Evolutionary conservation across 208 protist species (phyloP), one percentile per base, ranked within the genome.

Genomic region (Trypanosoma conorhini): DNA sequence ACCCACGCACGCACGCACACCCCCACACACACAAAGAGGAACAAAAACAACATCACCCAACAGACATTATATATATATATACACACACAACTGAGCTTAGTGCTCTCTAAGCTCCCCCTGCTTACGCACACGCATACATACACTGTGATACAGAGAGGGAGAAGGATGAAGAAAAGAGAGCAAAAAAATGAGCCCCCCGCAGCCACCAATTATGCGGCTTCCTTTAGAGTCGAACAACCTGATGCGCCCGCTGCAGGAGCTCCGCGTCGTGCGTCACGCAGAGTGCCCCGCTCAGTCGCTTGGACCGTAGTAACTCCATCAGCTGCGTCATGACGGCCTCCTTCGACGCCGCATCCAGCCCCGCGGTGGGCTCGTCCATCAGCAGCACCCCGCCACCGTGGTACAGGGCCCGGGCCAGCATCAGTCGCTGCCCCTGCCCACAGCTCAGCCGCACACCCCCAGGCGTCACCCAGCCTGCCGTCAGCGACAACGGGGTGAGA

Each of bases 281-380:
- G 8, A 94, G 46, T 22, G 87, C 80, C n/a, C 80, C 84, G 13
- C 64, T 42, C 22, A 90, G 63, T 30, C 70, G 71, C 19, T 80
- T 74, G 15, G 44, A 58, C 48, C 64, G 60, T 46, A 94, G 75
- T 60, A 94, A 59, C 63, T 58, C 72, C 10, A 77, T 77, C 80
- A 72, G 86, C 69, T 83, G 69, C 22, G 21, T 24, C 54, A 94
- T 65, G 22, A 94, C 62, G 30, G 69, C 72, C 17, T 64, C 30
- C 71, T 84, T 84, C 44, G 82, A 80, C 57, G 74, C 75, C 42
- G 31, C 63, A 56, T 94, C 88, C 15, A 94, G 80, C 44, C 80
- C 85, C 10, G 88, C 75, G 0, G 88, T 94, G 13, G 86, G 84
- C 64, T 94, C 88, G 33, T 94, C 88, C 85, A 92, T 88, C 57